A percentile compares a stretch with the other conserved stretches of the same genome.
Evolutionary conservation across 352 stramenopile species (phyloP).

Genomic region (Pythium guiyangense): DNA sequence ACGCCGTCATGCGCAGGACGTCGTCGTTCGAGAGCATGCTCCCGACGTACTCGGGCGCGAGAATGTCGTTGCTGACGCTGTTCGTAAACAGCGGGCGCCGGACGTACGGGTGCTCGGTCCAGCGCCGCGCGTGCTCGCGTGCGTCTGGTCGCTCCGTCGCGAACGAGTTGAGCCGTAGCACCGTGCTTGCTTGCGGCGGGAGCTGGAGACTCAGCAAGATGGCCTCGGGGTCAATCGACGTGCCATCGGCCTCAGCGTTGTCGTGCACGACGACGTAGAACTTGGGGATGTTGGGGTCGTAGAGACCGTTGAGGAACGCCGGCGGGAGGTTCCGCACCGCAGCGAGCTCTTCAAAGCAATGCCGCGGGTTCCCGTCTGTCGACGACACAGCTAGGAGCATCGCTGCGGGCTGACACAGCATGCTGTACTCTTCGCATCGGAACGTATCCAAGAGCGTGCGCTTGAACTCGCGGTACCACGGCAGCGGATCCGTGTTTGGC

Average conservation of each 20-base stretch:
- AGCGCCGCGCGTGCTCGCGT: slow-evolving; percentile 26
- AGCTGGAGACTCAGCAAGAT: slow-evolving; percentile 76
- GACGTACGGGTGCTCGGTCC: slow-evolving; percentile 62
- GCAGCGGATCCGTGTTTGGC: slow-evolving; percentile 30
- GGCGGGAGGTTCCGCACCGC: slow-evolving; percentile 38
- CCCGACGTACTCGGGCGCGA: slow-evolving; percentile 25
- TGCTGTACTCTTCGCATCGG: slow-evolving; percentile 74
- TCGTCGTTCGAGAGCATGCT: slow-evolving; percentile 66
- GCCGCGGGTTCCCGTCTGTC: slow-evolving; percentile 73
- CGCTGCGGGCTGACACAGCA: slow-evolving; percentile 65
- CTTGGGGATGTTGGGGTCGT: slow-evolving; percentile 76
- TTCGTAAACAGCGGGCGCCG: slow-evolving; percentile 38
- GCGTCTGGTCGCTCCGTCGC: slow-evolving; percentile 22
- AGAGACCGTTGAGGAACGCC: slow-evolving; percentile 70
- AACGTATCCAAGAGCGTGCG: slow-evolving; percentile 79
- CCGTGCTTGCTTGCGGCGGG: slow-evolving; percentile 31
- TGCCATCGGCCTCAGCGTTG: slow-evolving; percentile 65
- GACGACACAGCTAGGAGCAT: slow-evolving; percentile 81
- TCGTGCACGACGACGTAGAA: slow-evolving; percentile 91
- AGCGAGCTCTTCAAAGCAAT: slow-evolving; percentile 67
- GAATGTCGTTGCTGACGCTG: slow-evolving; percentile 26
- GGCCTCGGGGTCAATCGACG: slow-evolving; percentile 69
- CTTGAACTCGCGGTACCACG: slow-evolving; percentile 83
- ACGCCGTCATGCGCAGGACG: slow-evolving; percentile 48
- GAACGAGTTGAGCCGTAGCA: slow-evolving; percentile 71